phyloP scores from a whole-genome alignment of 2,329 filamentous ascomycete genomes.

The Aspergillus ustus region DNA sequence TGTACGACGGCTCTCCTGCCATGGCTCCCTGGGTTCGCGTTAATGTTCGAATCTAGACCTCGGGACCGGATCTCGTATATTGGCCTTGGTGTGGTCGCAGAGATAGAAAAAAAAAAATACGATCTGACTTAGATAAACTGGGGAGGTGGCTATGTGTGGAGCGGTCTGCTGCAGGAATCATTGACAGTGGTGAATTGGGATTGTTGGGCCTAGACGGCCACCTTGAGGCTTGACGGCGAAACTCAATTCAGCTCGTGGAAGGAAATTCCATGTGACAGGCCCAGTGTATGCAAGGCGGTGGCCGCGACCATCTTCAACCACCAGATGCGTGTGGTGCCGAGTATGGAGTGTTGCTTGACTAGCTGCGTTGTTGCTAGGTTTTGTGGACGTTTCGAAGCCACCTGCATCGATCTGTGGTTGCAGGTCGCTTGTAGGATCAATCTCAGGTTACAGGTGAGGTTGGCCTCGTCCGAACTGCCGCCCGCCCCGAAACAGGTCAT shows the following conservation, averaged over 20 bases:
- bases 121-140: neutral
- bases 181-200: neutral
- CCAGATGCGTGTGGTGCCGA: conserved; percentile 13
- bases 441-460: too few species aligned
- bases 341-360: neutral
- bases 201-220: conserved; percentile 2
- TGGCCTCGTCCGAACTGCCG: too few species aligned
- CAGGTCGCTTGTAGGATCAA: too few species aligned
- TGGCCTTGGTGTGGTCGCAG: neutral
- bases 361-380: conserved; percentile 10
- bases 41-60: neutral
- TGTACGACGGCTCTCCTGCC: conserved; percentile 71
- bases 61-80: neutral
- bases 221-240: conserved; percentile 8
- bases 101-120: neutral
- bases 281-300: conserved; percentile 4
- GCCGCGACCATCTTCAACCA: conserved; percentile 10
- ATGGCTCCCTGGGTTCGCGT: conserved; percentile 26
- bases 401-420: too few species aligned
- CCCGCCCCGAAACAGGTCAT: too few species aligned
- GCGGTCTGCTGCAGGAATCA: neutral
- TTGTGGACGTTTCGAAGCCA: conserved; percentile 19
- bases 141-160: neutral
- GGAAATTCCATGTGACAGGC: conserved; percentile 16
- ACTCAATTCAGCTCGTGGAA: conserved; percentile 9